These are phyloP conservation scores for Pseudogymnoascus sp. DNA, from an alignment of 2,329 filamentous ascomycete species.

Conservation along the genomic window DNA sequence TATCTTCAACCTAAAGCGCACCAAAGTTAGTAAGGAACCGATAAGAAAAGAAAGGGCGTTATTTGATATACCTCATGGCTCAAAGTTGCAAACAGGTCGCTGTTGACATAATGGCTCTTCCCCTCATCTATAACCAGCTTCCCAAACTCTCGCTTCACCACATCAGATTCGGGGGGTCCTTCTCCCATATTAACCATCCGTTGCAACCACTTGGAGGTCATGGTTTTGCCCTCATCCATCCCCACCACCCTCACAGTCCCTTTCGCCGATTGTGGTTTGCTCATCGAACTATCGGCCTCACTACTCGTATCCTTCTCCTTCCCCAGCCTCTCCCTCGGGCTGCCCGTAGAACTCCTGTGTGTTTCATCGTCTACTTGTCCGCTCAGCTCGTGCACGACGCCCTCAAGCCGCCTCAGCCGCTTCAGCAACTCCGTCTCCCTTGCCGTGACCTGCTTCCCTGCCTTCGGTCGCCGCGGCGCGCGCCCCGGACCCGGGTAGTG, in stretches of 20 bases:
- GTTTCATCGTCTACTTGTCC: slow-evolving; percentile 43
- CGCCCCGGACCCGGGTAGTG: slow-evolving; percentile 68
- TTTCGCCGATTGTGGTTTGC: slow-evolving; percentile 2
- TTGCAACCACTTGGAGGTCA: slow-evolving; percentile 22
- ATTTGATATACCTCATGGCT: slow-evolving; percentile 57
- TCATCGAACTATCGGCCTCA: not conserved
- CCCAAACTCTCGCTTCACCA: slow-evolving; percentile 50
- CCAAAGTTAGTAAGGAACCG: not conserved
- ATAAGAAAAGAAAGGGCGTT: not conserved
- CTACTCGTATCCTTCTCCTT: not conserved
- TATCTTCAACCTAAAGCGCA: slow-evolving; percentile 21
- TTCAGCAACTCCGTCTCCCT: slow-evolving; percentile 64
- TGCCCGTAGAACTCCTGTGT: slow-evolving; percentile 13
- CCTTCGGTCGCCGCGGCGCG: slow-evolving; percentile 60
- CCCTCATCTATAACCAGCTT: slow-evolving; percentile 60
- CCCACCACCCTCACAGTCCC: slow-evolving; percentile 22
- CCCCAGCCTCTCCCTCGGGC: not conserved
- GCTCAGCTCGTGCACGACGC: slow-evolving; percentile 64
- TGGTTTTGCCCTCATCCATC: slow-evolving; percentile 24
- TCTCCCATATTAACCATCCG: slow-evolving; percentile 20
- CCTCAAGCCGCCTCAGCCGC: slow-evolving; percentile 63
- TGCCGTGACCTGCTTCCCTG: slow-evolving; percentile 50
- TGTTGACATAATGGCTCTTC: slow-evolving; percentile 65
- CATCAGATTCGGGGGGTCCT: slow-evolving; percentile 22
- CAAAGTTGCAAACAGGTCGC: slow-evolving; percentile 64